Conservation (phyloP, 768 basidiomycete genomes). For the Epithele typhae region DNA sequence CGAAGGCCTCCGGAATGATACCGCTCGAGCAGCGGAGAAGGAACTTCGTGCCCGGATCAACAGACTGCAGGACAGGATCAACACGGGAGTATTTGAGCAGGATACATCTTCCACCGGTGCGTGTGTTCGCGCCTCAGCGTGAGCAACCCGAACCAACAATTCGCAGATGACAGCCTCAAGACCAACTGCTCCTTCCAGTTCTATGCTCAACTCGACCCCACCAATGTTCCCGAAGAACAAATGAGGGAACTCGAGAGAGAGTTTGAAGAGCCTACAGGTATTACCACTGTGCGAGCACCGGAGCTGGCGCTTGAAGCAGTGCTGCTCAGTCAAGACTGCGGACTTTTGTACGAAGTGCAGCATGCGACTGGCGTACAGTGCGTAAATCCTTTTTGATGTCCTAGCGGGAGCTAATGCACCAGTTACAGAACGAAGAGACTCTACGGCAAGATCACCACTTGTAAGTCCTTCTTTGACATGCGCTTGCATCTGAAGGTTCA, state of each 20-base stretch:
- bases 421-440: slow-evolving; percentile 28
- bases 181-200: slow-evolving; percentile 63
- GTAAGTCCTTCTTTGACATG: slow-evolving; percentile 25
- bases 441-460: slow-evolving; percentile 42
- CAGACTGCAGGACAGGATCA: slow-evolving; percentile 58
- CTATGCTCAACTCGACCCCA: slow-evolving; percentile 59
- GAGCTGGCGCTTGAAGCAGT: slow-evolving; percentile 58
- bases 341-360: slow-evolving; percentile 62
- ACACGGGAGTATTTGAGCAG: slow-evolving; percentile 57
- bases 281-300: slow-evolving; percentile 53
- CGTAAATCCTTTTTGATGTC: slow-evolving; percentile 9
- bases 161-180: slow-evolving; percentile 43
- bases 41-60: slow-evolving; percentile 57
- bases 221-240: slow-evolving; percentile 43
- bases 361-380: slow-evolving; percentile 70
- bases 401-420: not conserved
- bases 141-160: not conserved
- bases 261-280: slow-evolving; percentile 68
- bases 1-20: slow-evolving; percentile 47
- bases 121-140: not conserved
- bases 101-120: slow-evolving; percentile 24
- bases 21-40: slow-evolving; percentile 51
- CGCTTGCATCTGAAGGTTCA: not conserved
- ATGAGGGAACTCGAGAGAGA: slow-evolving; percentile 75
- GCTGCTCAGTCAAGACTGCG: slow-evolving; percentile 77